Base-by-base conservation (phyloP, 441 rosid species). In the Corymbia citriodora region DNA sequence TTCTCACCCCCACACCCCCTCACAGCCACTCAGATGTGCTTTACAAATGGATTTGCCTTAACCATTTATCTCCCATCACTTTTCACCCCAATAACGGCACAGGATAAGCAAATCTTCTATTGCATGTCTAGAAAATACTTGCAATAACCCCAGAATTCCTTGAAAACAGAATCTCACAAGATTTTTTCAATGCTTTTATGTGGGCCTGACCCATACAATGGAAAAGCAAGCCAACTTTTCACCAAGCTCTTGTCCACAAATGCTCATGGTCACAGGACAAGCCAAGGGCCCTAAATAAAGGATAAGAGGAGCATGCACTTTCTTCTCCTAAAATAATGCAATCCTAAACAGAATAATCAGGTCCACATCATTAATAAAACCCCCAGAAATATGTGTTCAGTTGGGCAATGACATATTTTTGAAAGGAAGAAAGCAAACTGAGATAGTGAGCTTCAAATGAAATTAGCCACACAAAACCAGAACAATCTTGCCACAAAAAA, bases 71-170 rank as follows among this genome's bases (percentile, higher is more conserved):
- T 74, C 83, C 40, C 83, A 40, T 40, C 1, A 3, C 5, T 74
- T 2, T 74, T 23, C 85, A 79, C 25, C 52, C 52, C 0, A 5
- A 45, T 7, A 23, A 79, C n/a, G 31, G 85, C 0, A 0, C 52
- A 79, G 10, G 53, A 45, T 79, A 45, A 79, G 52, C n/a, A 48
- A 79, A 7, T 13, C 0, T 36, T 10, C 82, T 45, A 79, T 45
- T 45, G 53, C 85, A 45, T 79, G 52, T 79, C 18, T 45, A 45
- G 17, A 79, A 74, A 40, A 79, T 40, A 45, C 83, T 36, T 36
- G 49, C 29, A 23, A 45, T 45, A 79, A 79, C 52, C 53, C n/a
- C 53, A 79, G 85, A 45, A 45, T 9, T 79, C 85, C 85, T 23
- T 23, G 85, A 79, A 23, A 45, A 45, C 53, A 45, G 52, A 79